Percentiles rank a stretch among this genome's conserved stretches.
phyloP scores from a whole-genome alignment of 179 eudicot genomes.

The Sideroxylon spinosum region DNA sequence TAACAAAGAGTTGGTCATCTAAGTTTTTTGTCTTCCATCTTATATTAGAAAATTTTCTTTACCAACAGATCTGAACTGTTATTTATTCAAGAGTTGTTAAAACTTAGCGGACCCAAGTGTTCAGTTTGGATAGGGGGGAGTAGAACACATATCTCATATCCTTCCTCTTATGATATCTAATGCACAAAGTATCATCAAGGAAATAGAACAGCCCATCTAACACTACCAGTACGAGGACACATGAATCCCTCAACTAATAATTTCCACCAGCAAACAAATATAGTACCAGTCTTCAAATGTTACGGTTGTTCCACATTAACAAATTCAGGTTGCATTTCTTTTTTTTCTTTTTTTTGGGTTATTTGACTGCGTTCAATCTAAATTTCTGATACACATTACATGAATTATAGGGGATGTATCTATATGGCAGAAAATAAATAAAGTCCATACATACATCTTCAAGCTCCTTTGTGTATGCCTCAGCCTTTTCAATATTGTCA shows the following conservation, averaged over 20 bases:
- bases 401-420: background rate
- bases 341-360: background rate
- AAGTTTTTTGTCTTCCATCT: too few relatives aligned
- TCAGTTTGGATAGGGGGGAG: too few relatives aligned
- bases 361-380: background rate
- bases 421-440: background rate
- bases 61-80: too few relatives aligned
- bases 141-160: too few relatives aligned
- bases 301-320: background rate
- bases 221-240: background rate
- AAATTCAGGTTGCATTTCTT: background rate
- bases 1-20: too few relatives aligned
- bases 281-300: background rate
- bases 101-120: too few relatives aligned
- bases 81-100: too few relatives aligned
- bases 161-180: too few relatives aligned
- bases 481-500: constrained; percentile 63
- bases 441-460: constrained; percentile 57
- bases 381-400: background rate
- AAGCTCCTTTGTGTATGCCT: constrained; percentile 74
- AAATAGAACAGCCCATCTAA: too few relatives aligned
- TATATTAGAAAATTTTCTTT: too few relatives aligned
- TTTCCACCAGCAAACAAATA: background rate
- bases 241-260: background rate
- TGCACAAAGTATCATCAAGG: too few relatives aligned